Evolutionary conservation across 1,284 basidiomycete species (phyloP).

Genomic region (Earliella scabrosa): DNA sequence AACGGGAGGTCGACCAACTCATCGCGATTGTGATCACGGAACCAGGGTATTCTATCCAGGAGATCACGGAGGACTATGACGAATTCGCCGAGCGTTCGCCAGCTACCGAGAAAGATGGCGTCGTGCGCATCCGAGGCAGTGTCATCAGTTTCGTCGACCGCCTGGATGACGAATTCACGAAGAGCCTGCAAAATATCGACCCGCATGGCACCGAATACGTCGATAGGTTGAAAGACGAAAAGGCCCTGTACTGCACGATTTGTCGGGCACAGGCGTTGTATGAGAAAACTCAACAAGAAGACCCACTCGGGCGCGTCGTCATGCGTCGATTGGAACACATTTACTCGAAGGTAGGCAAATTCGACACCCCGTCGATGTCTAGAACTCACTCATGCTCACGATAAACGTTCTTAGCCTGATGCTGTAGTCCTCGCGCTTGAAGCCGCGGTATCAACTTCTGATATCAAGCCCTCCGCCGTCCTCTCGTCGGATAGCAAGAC

Average conservation of each 20-base stretch:
- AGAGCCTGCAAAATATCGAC: slow-evolving; percentile 97
- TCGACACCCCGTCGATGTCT: neutral
- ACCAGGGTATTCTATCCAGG: slow-evolving; percentile 83
- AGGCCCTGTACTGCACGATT: slow-evolving; percentile 92
- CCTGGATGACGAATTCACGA: slow-evolving; percentile 98
- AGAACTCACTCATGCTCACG: slow-evolving; percentile 3
- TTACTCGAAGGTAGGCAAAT: slow-evolving; percentile 95
- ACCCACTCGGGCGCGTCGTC: slow-evolving; percentile 86
- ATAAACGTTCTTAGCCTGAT: slow-evolving; percentile 77
- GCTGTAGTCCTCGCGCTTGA: slow-evolving; percentile 93
- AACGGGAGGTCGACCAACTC: slow-evolving; percentile 88
- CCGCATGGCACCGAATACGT: slow-evolving; percentile 99
- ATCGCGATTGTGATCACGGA: slow-evolving; percentile 79
- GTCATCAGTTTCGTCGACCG: slow-evolving; percentile 96
- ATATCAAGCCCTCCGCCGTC: slow-evolving; percentile 62
- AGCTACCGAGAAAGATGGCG: slow-evolving; percentile 63
- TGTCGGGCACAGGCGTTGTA: slow-evolving; percentile 93
- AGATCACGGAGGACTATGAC: slow-evolving; percentile 91
- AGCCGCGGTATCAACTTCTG: slow-evolving; percentile 57
- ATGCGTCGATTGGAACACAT: slow-evolving; percentile 98
- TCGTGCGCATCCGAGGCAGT: slow-evolving; percentile 87
- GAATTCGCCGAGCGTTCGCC: slow-evolving; percentile 89
- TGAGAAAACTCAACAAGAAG: slow-evolving; percentile 76
- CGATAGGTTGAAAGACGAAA: slow-evolving; percentile 94
- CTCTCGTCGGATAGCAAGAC: slow-evolving; percentile 61